These are phyloP conservation scores for Corymbia calophylla DNA, from an alignment of 441 rosid species.

Conservation along the genomic window DNA sequence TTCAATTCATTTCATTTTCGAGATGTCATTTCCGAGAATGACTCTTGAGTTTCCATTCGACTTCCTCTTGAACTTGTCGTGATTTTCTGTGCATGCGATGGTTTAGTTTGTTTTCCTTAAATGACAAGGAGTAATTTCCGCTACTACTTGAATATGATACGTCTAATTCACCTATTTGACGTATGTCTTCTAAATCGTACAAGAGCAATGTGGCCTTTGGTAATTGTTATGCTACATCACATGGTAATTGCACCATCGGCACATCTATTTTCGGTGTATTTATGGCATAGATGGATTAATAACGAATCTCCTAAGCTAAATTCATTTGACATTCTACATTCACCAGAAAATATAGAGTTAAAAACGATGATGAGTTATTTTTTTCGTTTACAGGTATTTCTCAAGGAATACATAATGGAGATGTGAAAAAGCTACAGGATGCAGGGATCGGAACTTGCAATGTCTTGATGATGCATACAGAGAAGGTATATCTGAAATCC, in stretches of 20 bases:
- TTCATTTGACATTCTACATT: not conserved
- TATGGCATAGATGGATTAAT: not conserved
- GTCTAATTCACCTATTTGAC: too few relatives aligned
- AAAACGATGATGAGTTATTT: not conserved
- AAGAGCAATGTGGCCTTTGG: not conserved
- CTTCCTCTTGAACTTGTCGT: not conserved
- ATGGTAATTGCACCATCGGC: not conserved
- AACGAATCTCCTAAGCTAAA: not conserved
- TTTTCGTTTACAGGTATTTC: slow-evolving; percentile 18
- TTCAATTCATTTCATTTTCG: not conserved
- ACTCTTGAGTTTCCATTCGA: not conserved
- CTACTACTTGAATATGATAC: too few relatives aligned
- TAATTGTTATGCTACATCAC: not conserved
- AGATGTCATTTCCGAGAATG: not conserved
- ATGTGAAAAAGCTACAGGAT: not conserved
- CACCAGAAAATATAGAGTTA: not conserved
- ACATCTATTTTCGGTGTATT: not conserved
- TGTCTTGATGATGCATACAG: not conserved
- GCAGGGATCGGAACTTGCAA: not conserved
- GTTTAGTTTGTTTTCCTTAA: not conserved
- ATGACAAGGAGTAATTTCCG: too few relatives aligned
- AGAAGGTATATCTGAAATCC: not conserved
- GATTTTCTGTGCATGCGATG: not conserved
- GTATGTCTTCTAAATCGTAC: too few relatives aligned
- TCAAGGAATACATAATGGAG: not conserved